Evolutionary conservation across 1,139 yeast genomes (phyloP).

Genomic region (Lizanozyma gosingica): DNA sequence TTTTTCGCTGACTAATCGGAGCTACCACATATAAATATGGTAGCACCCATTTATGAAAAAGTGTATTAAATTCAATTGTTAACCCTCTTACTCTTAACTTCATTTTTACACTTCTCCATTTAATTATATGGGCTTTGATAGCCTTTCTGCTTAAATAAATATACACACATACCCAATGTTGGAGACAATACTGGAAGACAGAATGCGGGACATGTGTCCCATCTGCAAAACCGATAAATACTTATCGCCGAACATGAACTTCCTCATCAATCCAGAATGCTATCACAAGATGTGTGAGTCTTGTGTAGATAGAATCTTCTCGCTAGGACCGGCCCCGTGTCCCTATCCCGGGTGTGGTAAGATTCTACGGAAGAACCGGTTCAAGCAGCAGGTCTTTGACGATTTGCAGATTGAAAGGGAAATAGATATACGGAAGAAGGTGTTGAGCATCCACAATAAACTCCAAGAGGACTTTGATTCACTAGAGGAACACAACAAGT

Average conservation of each 20-base stretch:
- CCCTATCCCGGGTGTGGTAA: conserved; percentile 91
- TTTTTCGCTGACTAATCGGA: too few species aligned
- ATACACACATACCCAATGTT: neutral
- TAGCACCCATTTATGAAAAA: neutral
- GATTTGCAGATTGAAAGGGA: conserved; percentile 86
- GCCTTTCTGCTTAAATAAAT: neutral
- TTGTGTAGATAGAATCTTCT: conserved; percentile 89
- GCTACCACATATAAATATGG: neutral
- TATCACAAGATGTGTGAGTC: conserved; percentile 96
- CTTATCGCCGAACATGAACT: conserved; percentile 86
- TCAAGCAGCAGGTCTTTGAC: conserved; percentile 87
- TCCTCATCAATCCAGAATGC: conserved; percentile 92
- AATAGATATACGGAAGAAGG: conserved; percentile 80
- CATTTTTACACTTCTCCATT: neutral
- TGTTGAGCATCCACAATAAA: conserved; percentile 70
- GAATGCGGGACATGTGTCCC: conserved; percentile 81
- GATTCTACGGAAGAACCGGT: conserved; percentile 76
- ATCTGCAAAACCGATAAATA: conserved; percentile 94
- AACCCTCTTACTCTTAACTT: neutral
- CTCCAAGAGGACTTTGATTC: conserved; percentile 63
- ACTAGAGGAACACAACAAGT: conserved; percentile 57
- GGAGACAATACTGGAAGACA: conserved; percentile 19
- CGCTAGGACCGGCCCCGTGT: conserved; percentile 94
- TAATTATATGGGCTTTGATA: neutral
- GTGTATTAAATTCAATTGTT: neutral